phyloP scores from a whole-genome alignment of 1,284 basidiomycete species.

The Cryptococcus sp. region DNA sequence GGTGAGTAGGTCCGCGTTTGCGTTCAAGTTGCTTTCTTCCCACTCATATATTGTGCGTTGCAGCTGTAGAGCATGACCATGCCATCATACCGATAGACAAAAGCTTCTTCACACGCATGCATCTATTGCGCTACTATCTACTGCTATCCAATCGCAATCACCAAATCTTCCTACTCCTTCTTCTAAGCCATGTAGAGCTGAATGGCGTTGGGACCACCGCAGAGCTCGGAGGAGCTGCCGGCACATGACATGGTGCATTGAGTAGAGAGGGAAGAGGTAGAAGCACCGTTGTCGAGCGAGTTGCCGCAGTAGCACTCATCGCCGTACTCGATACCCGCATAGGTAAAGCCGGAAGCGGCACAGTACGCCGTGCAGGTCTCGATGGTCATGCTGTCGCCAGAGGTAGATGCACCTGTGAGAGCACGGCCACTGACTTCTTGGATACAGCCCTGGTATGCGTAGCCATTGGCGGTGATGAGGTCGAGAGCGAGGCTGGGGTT shows the following conservation, averaged over 20 bases:
- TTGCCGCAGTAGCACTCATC: slow-evolving; percentile 37
- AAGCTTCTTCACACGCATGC: too few species aligned
- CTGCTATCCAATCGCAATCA: too few species aligned
- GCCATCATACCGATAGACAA: too few species aligned
- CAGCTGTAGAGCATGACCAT: too few species aligned
- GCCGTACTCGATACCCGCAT: slow-evolving; percentile 26
- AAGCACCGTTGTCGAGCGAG: slow-evolving; percentile 3
- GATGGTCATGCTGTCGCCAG: slow-evolving; percentile 18
- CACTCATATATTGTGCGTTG: too few species aligned
- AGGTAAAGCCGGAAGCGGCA: slow-evolving; percentile 9
- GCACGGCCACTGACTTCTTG: slow-evolving; percentile 22
- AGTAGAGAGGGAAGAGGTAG: background rate
- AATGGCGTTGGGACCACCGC: background rate
- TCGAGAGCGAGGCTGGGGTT: slow-evolving; percentile 14
- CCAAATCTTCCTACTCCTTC: too few species aligned
- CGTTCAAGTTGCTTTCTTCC: too few species aligned
- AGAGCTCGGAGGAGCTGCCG: background rate
- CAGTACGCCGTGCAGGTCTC: slow-evolving; percentile 23
- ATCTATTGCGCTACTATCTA: too few species aligned
- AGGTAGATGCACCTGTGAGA: slow-evolving; percentile 15
- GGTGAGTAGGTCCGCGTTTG: too few species aligned
- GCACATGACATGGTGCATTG: slow-evolving; percentile 1
- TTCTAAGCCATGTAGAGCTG: background rate
- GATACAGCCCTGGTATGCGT: slow-evolving; percentile 19
- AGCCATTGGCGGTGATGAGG: slow-evolving; percentile 13